A percentile compares a stretch with the other conserved stretches of the same genome.
Conservation (phyloP, 371 early-diverging fungal species). For the Gilbertella persicaria region DNA sequence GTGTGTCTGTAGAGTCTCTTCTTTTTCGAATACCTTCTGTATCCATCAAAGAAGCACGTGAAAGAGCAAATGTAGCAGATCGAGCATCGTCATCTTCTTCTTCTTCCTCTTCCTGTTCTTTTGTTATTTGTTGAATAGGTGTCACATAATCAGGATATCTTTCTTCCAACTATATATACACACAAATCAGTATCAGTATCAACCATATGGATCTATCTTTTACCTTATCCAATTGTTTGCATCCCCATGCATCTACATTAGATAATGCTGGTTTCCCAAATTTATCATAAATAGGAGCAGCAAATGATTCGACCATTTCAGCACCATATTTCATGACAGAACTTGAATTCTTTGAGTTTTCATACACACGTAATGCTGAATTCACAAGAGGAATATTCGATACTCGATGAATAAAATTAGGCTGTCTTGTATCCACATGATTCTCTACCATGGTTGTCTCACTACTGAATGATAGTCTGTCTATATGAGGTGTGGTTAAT, state of each 20-base stretch:
- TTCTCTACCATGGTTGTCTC: slow-evolving; percentile 31
- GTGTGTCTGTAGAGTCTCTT: slow-evolving; percentile 17
- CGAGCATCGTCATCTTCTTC: slow-evolving; percentile 41
- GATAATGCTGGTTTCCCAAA: slow-evolving; percentile 33
- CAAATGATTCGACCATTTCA: slow-evolving; percentile 69
- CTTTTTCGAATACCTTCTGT: slow-evolving; percentile 29
- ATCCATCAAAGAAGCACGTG: slow-evolving; percentile 39
- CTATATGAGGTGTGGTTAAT: slow-evolving; percentile 30
- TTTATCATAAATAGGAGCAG: slow-evolving; percentile 41
- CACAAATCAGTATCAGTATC: neutral
- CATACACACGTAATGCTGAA: slow-evolving; percentile 75
- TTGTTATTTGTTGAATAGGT: too few relatives aligned
- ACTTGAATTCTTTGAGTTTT: slow-evolving; percentile 72
- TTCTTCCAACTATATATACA: slow-evolving; percentile 25
- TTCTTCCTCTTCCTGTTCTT: slow-evolving; percentile 28
- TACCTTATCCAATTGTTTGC: slow-evolving; percentile 40
- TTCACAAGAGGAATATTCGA: slow-evolving; percentile 81
- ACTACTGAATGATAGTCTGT: slow-evolving; percentile 24
- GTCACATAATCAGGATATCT: slow-evolving; percentile 25
- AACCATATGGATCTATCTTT: neutral
- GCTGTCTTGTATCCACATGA: slow-evolving; percentile 2
- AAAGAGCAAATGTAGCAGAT: slow-evolving; percentile 44
- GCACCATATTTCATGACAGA: slow-evolving; percentile 62
- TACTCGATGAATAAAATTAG: slow-evolving; percentile 72
- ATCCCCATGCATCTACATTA: slow-evolving; percentile 38